These are phyloP conservation scores for Saturnispora ahearnii DNA, from an alignment of 805 yeast genomes.

Conservation along the genomic window DNA sequence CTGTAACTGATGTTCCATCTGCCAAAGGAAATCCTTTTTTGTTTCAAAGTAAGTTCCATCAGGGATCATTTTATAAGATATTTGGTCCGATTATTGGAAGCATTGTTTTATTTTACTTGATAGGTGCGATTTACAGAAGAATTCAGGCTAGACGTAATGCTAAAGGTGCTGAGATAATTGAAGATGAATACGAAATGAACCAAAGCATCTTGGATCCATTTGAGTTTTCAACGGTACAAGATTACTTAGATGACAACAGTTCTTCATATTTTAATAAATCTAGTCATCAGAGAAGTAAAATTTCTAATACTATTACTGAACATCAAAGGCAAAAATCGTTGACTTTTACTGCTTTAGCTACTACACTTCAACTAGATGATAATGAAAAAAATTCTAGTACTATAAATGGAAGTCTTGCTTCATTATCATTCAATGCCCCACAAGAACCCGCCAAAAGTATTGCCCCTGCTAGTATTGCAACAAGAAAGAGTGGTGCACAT, in stretches of 20 bases:
- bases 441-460: slow-evolving; percentile 17
- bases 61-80: slow-evolving; percentile 24
- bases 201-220: slow-evolving; percentile 6
- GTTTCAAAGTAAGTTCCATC: slow-evolving; percentile 12
- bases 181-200: slow-evolving; percentile 12
- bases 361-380: not conserved
- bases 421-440: slow-evolving; percentile 11
- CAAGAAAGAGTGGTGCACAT: slow-evolving; percentile 13
- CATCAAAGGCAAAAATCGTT: not conserved
- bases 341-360: not conserved
- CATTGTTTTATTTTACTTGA: slow-evolving; percentile 17
- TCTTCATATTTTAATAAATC: not conserved
- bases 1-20: slow-evolving; percentile 5
- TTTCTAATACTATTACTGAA: not conserved
- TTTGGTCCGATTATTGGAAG: slow-evolving; percentile 22
- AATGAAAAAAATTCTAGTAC: not conserved
- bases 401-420: not conserved
- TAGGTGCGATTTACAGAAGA: slow-evolving; percentile 17
- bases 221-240: not conserved
- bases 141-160: slow-evolving; percentile 20
- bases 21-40: slow-evolving; percentile 19
- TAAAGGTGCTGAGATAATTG: slow-evolving; percentile 12
- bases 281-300: slow-evolving; percentile 2
- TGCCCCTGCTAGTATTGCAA: slow-evolving; percentile 10
- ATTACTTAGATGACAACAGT: not conserved